Base-by-base conservation (phyloP, 148 eudicot species). In the Rhododendron griersonianum region DNA sequence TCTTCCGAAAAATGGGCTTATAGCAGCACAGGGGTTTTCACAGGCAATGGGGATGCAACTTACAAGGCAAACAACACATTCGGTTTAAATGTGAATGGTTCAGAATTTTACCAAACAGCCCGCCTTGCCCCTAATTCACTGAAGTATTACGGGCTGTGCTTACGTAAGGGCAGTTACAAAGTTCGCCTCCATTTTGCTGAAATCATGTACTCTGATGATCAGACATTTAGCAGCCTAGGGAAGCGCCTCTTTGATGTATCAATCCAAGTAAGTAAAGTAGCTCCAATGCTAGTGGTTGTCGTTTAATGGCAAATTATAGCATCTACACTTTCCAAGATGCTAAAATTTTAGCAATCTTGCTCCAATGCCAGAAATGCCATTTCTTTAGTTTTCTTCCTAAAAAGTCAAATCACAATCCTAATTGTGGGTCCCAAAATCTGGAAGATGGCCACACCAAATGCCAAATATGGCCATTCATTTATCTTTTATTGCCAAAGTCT, bases 151-250 rank as follows among this genome's bases (percentile, higher is more conserved):
- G 99, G 99, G 39, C 89, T 94, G 84, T 96, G 99, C 85, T 65
- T 96, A 90, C 83, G 85, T 51, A 61, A 80, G 83, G 98, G 98
- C 11, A 95, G 91, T 87, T 96, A 95, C 81, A 91, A 55, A 67
- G 99, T 96, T 84, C 90, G 90, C 61, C 96, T 96, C 78, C 94
- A 96, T 89, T 95, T 95, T 89, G 95, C 95, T 63, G 98, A 95
- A 89, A 92, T 93, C 44, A 89, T 86, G 87, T 93, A n/a, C 80
- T 80, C 92, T 14, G 83, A 87, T 86, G 91, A 92, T 87, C 86
- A 87, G 82, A 94, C 88, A 28, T 94, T 83, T 88, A 91, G 88
- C 86, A 93, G 94, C 88, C 77, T 87, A 11, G 99, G 98, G 28
- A 92, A 90, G 61, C 94, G 99, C 78, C 81, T 92, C 35, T 96